phyloP scores from a whole-genome alignment of 2,329 filamentous ascomycete species.

The Aspergillus sp. region DNA sequence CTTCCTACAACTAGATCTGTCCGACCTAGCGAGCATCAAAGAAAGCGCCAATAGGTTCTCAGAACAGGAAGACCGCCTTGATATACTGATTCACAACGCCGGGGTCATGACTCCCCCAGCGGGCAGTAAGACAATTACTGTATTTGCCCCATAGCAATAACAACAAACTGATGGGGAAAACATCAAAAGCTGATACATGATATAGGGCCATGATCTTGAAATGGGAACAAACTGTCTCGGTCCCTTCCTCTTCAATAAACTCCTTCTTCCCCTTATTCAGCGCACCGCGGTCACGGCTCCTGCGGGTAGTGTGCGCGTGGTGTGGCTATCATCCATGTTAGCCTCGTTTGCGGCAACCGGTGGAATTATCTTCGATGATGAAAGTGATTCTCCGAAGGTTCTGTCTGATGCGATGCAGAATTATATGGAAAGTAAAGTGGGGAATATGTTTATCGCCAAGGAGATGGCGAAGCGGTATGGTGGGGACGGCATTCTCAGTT shows the following conservation, averaged over 20 bases:
- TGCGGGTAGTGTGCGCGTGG: slow-evolving; percentile 35
- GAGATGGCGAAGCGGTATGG: slow-evolving; percentile 32
- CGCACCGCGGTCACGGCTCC: slow-evolving; percentile 28
- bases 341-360: slow-evolving; percentile 16
- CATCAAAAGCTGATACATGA: too few relatives aligned
- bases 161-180: too few relatives aligned
- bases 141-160: too few relatives aligned
- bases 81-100: slow-evolving; percentile 46
- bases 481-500: slow-evolving; percentile 36
- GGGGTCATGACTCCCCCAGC: slow-evolving; percentile 22
- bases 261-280: slow-evolving; percentile 38
- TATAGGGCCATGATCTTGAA: slow-evolving; percentile 20
- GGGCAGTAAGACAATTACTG: too few relatives aligned
- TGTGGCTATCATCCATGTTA: slow-evolving; percentile 34
- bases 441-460: slow-evolving; percentile 30
- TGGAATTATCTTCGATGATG: slow-evolving; percentile 20
- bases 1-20: slow-evolving; percentile 51
- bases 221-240: slow-evolving; percentile 46
- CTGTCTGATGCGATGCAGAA: slow-evolving; percentile 21
- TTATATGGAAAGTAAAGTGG: slow-evolving; percentile 40
- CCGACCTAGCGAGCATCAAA: slow-evolving; percentile 16
- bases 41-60: slow-evolving; percentile 37
- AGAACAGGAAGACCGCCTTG: slow-evolving; percentile 36
- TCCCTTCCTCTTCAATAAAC: slow-evolving; percentile 43
- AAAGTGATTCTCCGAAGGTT: not conserved